Evolutionary conservation across 2,329 filamentous ascomycete genomes (phyloP), one percentile per base, ranked within the genome.

Genomic region (Sporothrix sp.): DNA sequence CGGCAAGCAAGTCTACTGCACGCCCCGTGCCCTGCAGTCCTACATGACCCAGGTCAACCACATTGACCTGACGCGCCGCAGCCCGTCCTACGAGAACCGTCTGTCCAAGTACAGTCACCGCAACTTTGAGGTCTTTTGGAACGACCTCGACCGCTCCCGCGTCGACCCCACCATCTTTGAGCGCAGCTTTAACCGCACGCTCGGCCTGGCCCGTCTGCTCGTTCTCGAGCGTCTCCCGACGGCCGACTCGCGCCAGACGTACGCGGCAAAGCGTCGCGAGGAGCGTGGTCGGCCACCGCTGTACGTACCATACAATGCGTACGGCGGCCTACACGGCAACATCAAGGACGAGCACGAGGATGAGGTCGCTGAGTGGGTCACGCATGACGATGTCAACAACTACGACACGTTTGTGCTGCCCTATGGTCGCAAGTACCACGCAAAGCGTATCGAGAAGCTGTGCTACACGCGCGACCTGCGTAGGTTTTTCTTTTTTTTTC

Each of bases 151-250:
- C 55, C 79, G 87, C 16, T 77, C 78, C n/a, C 76, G 78, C 10
- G 71, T 95, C 49, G 87, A 95, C 58, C 88, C 88, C 5, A 94
- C 87, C 20, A 89, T 95, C 44, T 94, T 86, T 55, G 88, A 95
- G 65, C 73, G 88, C 44, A 87, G 81, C 51, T 94, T 94, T 59
- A 74, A 74, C 45, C 74, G 85, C 35, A 89, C 85, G 0, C 71
- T 87, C 21, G 88, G 88, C 2, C 75, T 95, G 18, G 87, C 88
- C 23, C 76, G 88, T 40, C 73, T 95, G 1, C 71, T 95, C 7
- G 82, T 95, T 7, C 71, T 94, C 1, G 88, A 95, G 62, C 81
- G 83, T 39, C 72, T 94, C 2, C 88, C 88, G 0, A 85, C 79
- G 2, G 72, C 75, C 2, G 70, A 68, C 10, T 82, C 86, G 35